These are phyloP conservation scores for Casuarina glauca DNA, from an alignment of 306 rosid species.

Conservation along the genomic window DNA sequence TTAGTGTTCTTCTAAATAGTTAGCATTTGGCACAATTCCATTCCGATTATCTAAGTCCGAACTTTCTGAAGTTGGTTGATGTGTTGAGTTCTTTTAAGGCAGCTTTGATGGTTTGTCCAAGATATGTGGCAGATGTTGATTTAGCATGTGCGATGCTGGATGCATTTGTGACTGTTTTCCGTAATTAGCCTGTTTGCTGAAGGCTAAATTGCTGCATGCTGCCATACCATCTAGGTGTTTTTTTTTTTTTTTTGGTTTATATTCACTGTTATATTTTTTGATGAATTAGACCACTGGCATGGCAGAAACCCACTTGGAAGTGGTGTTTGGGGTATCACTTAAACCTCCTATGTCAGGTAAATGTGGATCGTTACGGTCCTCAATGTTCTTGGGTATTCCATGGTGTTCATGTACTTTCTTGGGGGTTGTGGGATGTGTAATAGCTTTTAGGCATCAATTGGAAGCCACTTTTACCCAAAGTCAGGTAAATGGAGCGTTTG, in stretches of 20 bases:
- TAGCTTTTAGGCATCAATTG: neutral
- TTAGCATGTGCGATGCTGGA: neutral
- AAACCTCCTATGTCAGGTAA: slow-evolving; percentile 14
- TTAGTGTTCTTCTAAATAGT: neutral
- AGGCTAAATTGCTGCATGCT: neutral
- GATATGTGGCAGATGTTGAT: neutral
- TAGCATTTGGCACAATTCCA: neutral
- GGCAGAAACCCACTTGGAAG: slow-evolving; percentile 19
- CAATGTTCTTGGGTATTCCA: neutral
- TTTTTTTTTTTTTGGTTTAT: neutral
- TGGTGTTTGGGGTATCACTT: slow-evolving; percentile 16
- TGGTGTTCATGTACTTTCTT: neutral
- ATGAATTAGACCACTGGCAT: slow-evolving; percentile 11
- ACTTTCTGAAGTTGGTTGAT: slow-evolving; percentile 2
- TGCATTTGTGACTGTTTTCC: slow-evolving; percentile 3
- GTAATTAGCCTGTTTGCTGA: neutral
- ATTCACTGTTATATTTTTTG: neutral
- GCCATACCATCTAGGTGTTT: neutral
- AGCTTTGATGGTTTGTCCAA: neutral
- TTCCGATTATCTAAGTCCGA: neutral
- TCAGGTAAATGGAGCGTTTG: slow-evolving; percentile 21
- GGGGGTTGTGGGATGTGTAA: neutral
- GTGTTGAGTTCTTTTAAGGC: neutral
- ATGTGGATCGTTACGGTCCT: slow-evolving; percentile 6
- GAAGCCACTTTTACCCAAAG: slow-evolving; percentile 1